These are phyloP conservation scores for Diaporthe longicolla DNA, from an alignment of 2,329 filamentous ascomycete genomes.

Conservation along the genomic window DNA sequence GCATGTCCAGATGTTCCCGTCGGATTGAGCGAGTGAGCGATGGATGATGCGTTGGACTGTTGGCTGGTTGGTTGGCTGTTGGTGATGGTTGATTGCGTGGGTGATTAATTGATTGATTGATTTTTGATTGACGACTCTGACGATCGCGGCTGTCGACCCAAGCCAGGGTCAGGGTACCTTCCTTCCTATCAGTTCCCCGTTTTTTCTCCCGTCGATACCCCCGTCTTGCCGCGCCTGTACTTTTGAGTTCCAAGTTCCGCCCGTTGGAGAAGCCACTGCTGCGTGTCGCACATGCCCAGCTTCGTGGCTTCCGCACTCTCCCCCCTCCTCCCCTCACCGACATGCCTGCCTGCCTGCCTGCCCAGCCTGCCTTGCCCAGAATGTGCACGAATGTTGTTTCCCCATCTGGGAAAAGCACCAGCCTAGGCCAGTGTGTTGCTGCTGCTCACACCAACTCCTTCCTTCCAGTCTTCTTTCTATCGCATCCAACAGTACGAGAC, in stretches of 20 bases:
- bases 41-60: constrained; percentile 8
- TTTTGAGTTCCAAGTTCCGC: background rate
- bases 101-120: constrained; percentile 14
- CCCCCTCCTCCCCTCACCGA: background rate
- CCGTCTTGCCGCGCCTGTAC: constrained; percentile 10
- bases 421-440: too few species aligned
- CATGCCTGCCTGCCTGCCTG: background rate
- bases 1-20: too few species aligned
- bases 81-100: background rate
- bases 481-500: background rate
- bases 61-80: background rate
- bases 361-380: background rate
- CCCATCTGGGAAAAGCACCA: background rate
- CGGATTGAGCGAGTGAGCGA: background rate
- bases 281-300: background rate
- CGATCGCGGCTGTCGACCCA: background rate
- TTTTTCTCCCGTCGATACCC: constrained; percentile 14
- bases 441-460: background rate
- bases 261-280: background rate
- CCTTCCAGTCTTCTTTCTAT: background rate
- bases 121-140: background rate
- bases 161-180: background rate
- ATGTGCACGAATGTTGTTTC: background rate
- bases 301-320: background rate
- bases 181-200: background rate